Evolutionary conservation across 2,329 filamentous ascomycete species (phyloP), one percentile per base, ranked within the genome.

Genomic region (Colletotrichum gigasporum): DNA sequence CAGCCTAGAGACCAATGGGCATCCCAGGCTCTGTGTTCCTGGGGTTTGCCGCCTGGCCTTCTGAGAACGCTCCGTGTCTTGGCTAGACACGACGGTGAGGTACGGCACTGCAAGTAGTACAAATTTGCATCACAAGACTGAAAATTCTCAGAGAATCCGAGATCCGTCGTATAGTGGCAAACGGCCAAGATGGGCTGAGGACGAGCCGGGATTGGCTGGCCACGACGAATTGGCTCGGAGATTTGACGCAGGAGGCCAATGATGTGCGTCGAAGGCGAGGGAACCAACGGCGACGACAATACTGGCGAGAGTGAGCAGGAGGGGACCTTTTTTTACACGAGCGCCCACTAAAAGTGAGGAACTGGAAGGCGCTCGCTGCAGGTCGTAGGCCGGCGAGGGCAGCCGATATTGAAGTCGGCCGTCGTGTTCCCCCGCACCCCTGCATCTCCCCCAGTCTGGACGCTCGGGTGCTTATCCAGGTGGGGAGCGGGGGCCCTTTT

Each of bases 221-320:
- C n/a, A 18, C 20, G 18, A 52, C 32, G 41, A 35, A 44, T 32
- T 54, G 28, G 32, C 44, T 62, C 62, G 62, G 62, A 65, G 50
- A 65, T 62, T 65, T 55, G 62, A 62, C 42, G 50, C 35, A 44
- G 35, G 54, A 54, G 48, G 48, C 61, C 41, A 64, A 64, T 64
- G 34, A 54, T 50, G 53, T 41, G 26, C 56, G 9, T 64, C 10
- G 34, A 54, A 22, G n/a, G 42, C 16, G 53, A 51, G 12, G 12
- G 11, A 35, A 51, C 30, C 18, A 35, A 18, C 10, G 4, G 28
- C 26, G 14, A 24, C n/a, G 47, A 30, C 47, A 22, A 51, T 24
- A 51, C n/a, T n/a, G n/a, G n/a, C n/a, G 35, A 35, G 18, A 18
- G 30, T 22, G 28, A 18, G 18, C 18, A n/a, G 16, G 41, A 44